phyloP scores from a whole-genome alignment of 495 filamentous ascomycete genomes.

The Neurospora sp. region DNA sequence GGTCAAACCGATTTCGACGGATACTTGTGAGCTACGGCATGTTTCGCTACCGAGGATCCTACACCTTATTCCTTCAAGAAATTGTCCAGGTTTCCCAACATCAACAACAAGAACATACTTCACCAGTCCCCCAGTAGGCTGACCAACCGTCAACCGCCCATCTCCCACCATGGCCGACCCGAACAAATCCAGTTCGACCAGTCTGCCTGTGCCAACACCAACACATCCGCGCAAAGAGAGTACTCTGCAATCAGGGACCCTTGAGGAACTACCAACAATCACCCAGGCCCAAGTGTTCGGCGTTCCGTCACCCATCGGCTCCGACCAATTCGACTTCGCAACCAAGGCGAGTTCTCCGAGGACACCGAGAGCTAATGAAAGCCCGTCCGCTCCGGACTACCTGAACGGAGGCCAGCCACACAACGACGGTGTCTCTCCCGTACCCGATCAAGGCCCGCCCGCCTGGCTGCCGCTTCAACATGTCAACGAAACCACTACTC shows the following conservation, averaged over 20 bases:
- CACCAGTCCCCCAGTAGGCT: background rate
- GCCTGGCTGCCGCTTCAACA: slow-evolving; percentile 3
- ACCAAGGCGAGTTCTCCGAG: slow-evolving; percentile 9
- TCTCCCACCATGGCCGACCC: slow-evolving; percentile 17
- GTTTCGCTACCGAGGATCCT: slow-evolving; percentile 7
- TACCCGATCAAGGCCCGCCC: background rate
- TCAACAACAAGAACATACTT: background rate
- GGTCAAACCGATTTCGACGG: background rate
- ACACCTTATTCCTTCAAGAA: background rate
- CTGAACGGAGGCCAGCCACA: slow-evolving; percentile 32
- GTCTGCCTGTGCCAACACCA: background rate
- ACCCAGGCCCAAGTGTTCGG: slow-evolving; percentile 15
- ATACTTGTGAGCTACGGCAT: slow-evolving; percentile 3
- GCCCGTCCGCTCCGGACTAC: slow-evolving; percentile 25
- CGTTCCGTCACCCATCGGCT: slow-evolving; percentile 10
- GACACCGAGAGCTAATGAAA: slow-evolving; percentile 7
- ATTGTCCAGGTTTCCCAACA: background rate
- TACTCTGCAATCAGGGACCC: slow-evolving; percentile 14
- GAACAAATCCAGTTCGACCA: slow-evolving; percentile 4
- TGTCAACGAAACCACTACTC: slow-evolving; percentile 1
- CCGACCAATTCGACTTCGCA: slow-evolving; percentile 25
- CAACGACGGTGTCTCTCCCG: slow-evolving; percentile 17
- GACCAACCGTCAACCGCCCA: background rate
- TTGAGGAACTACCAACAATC: slow-evolving; percentile 21
- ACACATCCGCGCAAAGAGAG: slow-evolving; percentile 9